phyloP scores from a whole-genome alignment of 495 filamentous ascomycete species.

The Penicillium alfredii region DNA sequence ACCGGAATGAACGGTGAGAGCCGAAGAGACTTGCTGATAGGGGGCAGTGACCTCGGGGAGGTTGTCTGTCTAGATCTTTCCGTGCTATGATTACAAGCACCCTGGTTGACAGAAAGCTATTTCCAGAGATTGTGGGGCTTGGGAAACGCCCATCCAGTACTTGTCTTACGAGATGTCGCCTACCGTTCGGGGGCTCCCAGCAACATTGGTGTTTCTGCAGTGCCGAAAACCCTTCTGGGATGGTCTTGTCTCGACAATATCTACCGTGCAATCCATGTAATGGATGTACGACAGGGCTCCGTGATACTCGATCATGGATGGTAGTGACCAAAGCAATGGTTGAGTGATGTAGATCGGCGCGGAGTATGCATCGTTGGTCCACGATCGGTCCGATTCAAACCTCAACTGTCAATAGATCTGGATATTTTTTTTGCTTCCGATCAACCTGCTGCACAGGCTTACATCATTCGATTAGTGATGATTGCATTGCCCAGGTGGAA shows the following conservation, averaged over 20 bases:
- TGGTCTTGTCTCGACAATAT: constrained; percentile 15
- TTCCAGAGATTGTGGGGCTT: constrained; percentile 11
- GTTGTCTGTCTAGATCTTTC: constrained; percentile 9
- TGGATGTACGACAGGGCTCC: constrained; percentile 14
- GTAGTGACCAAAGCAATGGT: not conserved
- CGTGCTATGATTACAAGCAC: constrained; percentile 6
- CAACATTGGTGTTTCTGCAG: constrained; percentile 15
- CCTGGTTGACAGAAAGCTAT: constrained; percentile 15
- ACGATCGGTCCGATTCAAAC: constrained; percentile 19
- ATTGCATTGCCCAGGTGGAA: too few species aligned
- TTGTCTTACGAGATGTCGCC: constrained; percentile 14
- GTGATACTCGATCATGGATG: constrained; percentile 15
- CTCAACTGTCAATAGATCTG: constrained; percentile 4
- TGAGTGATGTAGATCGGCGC: not conserved
- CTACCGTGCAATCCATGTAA: constrained; percentile 13
- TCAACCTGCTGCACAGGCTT: too few species aligned
- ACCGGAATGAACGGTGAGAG: constrained; percentile 15
- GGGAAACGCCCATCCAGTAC: constrained; percentile 5
- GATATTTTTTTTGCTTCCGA: too few species aligned
- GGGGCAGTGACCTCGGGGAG: constrained; percentile 5
- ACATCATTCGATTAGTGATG: too few species aligned
- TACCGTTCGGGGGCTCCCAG: constrained; percentile 8
- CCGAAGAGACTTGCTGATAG: constrained; percentile 14
- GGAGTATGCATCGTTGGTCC: constrained; percentile 8
- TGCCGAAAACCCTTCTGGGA: constrained; percentile 10